A percentile compares a stretch with the other conserved stretches of the same genome.
These are phyloP conservation scores for Leccinellum luteum DNA, from an alignment of 768 basidiomycete species.

Conservation along the genomic window DNA sequence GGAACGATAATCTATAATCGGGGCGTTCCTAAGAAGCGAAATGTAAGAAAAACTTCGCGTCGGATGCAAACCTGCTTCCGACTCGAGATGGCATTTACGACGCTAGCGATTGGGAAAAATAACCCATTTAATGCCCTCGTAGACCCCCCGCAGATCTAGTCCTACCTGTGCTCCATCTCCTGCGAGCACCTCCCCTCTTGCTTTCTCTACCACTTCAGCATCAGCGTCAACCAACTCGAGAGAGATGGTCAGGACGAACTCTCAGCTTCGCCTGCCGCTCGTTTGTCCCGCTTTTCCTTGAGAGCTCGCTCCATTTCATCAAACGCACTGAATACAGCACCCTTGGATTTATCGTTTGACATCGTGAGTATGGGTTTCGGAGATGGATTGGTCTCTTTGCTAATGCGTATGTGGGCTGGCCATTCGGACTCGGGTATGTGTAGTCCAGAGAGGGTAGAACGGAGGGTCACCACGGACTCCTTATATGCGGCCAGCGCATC, in stretches of 20 bases:
- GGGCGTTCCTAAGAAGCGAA: not conserved
- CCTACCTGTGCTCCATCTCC: constrained; percentile 16
- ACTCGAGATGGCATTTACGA: not conserved
- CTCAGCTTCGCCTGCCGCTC: constrained; percentile 34
- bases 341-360: constrained; percentile 16
- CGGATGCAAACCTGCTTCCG: not conserved
- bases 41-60: not conserved
- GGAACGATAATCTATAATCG: not conserved
- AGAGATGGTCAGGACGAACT: constrained; percentile 35
- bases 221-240: constrained; percentile 8
- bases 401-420: constrained; percentile 52
- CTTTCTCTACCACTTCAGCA: constrained; percentile 12
- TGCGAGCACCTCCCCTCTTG: constrained; percentile 15
- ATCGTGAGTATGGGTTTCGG: not conserved
- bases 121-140: constrained; percentile 49
- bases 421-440: constrained; percentile 59
- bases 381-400: not conserved
- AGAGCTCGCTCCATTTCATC: constrained; percentile 66
- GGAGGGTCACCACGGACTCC: constrained; percentile 48
- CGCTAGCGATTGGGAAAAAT: constrained; percentile 45
- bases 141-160: constrained; percentile 29
- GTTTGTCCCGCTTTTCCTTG: constrained; percentile 41
- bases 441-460: constrained; percentile 44
- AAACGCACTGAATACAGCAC: constrained; percentile 59
- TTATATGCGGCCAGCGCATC: constrained; percentile 67